A percentile compares a stretch with the other conserved stretches of the same genome.
phyloP scores from a whole-genome alignment of 176 grass and related monocot genomes.

The Microstegium vimineum region DNA sequence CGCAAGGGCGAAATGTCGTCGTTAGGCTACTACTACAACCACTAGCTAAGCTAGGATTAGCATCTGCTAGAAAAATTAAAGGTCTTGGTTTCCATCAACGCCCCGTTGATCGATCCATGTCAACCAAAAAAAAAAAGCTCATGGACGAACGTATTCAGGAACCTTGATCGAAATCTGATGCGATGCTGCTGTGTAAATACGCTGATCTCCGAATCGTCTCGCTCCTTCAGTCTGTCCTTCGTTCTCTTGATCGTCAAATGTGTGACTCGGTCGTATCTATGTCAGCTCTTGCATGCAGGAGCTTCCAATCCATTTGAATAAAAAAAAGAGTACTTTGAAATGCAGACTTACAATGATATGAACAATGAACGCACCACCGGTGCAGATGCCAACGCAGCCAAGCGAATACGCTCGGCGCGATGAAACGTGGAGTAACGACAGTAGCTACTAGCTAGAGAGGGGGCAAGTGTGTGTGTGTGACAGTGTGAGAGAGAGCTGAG shows the following conservation, averaged over 20 bases:
- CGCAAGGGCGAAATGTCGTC: not conserved
- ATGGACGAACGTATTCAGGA: constrained; percentile 1
- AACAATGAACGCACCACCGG: not conserved
- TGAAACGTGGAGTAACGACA: too few species aligned
- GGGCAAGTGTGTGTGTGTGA: too few species aligned
- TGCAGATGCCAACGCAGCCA: too few species aligned
- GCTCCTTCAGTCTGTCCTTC: not conserved
- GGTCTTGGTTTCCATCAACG: not conserved
- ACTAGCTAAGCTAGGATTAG: constrained; percentile 5
- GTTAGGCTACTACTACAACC: not conserved
- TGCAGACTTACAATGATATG: not conserved
- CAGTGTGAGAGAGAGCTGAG: too few species aligned
- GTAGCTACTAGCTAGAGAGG: too few species aligned
- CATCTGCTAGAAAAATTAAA: not conserved
- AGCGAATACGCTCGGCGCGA: not conserved
- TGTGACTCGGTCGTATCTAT: not conserved
- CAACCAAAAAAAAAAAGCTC: constrained; percentile 15
- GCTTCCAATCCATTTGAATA: not conserved
- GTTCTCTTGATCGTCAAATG: not conserved
- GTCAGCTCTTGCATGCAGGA: not conserved
- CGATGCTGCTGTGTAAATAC: constrained; percentile 26
- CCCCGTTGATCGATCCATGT: constrained; percentile 26
- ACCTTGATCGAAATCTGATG: not conserved
- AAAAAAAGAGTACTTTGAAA: not conserved
- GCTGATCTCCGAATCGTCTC: not conserved